A percentile compares a stretch with the other conserved stretches of the same genome.
These are phyloP conservation scores for Zygosaccharomyces pseudobailii DNA, from an alignment of 1,139 yeast species.

Conservation along the genomic window DNA sequence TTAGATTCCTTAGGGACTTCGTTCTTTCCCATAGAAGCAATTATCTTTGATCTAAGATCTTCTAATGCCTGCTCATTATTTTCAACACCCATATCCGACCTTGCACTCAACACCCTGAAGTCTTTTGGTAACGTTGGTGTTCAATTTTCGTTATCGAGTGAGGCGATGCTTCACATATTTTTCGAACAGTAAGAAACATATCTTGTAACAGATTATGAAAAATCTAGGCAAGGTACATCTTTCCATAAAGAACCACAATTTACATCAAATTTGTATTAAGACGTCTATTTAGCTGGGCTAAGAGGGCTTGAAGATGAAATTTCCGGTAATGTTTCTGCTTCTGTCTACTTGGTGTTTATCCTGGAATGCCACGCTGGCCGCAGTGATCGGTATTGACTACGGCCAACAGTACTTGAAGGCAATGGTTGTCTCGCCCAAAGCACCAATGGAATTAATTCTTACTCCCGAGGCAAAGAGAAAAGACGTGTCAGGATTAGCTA, in stretches of 20 bases:
- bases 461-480: slow-evolving; percentile 91
- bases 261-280: no score
- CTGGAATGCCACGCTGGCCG: slow-evolving; percentile 37
- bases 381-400: slow-evolving; percentile 81
- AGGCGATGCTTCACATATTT: neutral
- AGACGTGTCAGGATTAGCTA: slow-evolving; percentile 72
- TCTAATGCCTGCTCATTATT: slow-evolving; percentile 18
- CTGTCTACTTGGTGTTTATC: slow-evolving; percentile 1
- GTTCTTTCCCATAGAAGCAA: slow-evolving; percentile 23
- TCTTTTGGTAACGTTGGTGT: neutral
- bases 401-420: slow-evolving; percentile 90
- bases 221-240: neutral
- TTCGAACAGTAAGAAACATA: neutral
- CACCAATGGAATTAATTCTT: slow-evolving; percentile 79
- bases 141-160: neutral
- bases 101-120: neutral
- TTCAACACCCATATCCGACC: slow-evolving; percentile 6
- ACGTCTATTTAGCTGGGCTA: no score
- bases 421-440: slow-evolving; percentile 83
- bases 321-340: neutral
- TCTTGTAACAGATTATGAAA: neutral
- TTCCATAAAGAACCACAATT: neutral
- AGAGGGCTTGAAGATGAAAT: neutral
- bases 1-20: slow-evolving; percentile 2
- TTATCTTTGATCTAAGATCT: slow-evolving; percentile 27